Evolutionary conservation across 257 asterid genomes (phyloP).

Genomic region (Rubia yunnanensis): DNA sequence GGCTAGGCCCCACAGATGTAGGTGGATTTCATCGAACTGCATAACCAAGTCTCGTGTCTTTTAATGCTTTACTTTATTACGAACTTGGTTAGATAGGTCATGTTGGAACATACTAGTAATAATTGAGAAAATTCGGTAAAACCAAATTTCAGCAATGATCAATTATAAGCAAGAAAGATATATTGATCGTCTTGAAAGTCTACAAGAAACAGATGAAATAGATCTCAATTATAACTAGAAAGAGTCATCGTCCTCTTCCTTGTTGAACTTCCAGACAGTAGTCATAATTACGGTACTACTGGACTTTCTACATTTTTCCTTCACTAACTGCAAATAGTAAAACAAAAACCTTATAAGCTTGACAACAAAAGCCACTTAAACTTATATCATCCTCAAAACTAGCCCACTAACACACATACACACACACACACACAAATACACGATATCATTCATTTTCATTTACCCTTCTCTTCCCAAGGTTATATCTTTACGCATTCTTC

Average conservation of each 20-base stretch:
- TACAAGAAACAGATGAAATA: not conserved
- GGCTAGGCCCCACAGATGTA: too few species aligned
- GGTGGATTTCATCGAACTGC: too few species aligned
- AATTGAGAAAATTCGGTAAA: too few species aligned
- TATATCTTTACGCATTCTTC: not conserved
- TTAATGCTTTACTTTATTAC: too few species aligned
- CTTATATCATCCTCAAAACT: not conserved
- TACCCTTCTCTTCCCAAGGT: conserved; percentile 2
- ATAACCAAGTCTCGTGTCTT: too few species aligned
- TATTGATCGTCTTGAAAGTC: not conserved
- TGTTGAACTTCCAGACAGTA: not conserved
- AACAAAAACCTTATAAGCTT: not conserved
- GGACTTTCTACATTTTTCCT: not conserved
- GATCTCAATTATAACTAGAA: not conserved
- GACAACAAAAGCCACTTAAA: not conserved
- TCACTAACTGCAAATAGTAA: not conserved
- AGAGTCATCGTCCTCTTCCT: not conserved
- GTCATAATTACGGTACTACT: not conserved
- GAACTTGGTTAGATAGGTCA: too few species aligned
- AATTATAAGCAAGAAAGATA: not conserved
- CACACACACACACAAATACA: too few species aligned
- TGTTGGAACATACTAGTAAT: too few species aligned
- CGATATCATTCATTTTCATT: not conserved
- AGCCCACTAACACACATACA: not conserved
- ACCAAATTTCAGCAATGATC: too few species aligned